Evolutionary conservation across 306 rosid genomes (phyloP).

Genomic region (Vigna hirtella): DNA sequence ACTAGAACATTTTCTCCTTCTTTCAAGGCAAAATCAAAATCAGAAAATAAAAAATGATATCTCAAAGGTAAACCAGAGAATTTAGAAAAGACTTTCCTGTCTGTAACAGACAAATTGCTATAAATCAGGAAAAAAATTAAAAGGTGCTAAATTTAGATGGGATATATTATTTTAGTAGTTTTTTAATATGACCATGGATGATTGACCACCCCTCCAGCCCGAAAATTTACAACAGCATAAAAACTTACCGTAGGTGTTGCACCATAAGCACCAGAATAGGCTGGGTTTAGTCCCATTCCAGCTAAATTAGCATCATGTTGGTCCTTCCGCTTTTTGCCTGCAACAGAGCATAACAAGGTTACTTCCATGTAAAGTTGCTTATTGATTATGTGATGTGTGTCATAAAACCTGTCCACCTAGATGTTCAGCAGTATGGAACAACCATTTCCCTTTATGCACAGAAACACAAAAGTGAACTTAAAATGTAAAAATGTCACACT

Average conservation of each 20-base stretch:
- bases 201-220: background rate
- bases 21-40: constrained; percentile 16
- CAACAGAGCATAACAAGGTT: constrained; percentile 29
- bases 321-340: constrained; percentile 93
- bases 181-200: constrained; percentile 15
- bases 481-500: background rate
- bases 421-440: constrained; percentile 21
- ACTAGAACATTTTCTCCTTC: background rate
- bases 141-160: constrained; percentile 21
- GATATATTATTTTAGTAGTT: background rate
- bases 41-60: background rate
- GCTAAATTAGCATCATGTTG: constrained; percentile 90
- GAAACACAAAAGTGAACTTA: background rate
- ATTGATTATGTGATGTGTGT: constrained; percentile 3
- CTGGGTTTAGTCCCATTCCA: constrained; percentile 82
- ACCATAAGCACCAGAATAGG: constrained; percentile 81
- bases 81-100: background rate
- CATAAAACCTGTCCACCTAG: constrained; percentile 10
- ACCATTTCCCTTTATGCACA: background rate
- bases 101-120: constrained; percentile 7
- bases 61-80: constrained; percentile 26
- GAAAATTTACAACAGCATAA: constrained; percentile 14
- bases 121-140: background rate
- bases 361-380: constrained; percentile 7
- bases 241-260: constrained; percentile 77